A percentile compares a stretch with the other conserved stretches of the same genome.
phyloP scores from a whole-genome alignment of 73 alveolate genomes.

The Uronychia setigera region DNA sequence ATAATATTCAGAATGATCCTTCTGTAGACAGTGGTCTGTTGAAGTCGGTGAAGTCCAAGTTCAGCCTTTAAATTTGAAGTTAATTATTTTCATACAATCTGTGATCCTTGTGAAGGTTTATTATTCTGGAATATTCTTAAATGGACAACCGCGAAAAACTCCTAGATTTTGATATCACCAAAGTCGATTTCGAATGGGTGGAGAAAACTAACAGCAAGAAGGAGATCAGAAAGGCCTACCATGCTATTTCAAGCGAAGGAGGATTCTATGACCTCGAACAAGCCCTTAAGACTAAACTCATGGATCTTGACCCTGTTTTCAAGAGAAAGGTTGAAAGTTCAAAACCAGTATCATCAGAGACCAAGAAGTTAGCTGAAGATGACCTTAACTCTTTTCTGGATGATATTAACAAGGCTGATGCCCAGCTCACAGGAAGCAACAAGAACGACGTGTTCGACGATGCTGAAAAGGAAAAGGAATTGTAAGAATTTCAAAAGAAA shows the following conservation, averaged over 20 bases:
- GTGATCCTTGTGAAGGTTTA: too few species aligned
- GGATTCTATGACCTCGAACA: conserved; percentile 59
- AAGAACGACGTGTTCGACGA: neutral
- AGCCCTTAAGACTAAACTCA: conserved; percentile 56
- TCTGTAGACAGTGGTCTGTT: too few species aligned
- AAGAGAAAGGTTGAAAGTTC: conserved; percentile 28
- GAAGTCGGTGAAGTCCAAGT: too few species aligned
- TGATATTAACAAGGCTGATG: conserved; percentile 32
- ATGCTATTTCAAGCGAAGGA: conserved; percentile 67
- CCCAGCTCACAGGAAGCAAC: conserved; percentile 16
- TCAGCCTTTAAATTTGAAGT: too few species aligned
- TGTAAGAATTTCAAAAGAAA: conserved; percentile 41
- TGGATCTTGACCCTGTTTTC: conserved; percentile 50
- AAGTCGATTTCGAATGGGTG: conserved; percentile 70
- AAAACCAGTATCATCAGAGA: conserved; percentile 37
- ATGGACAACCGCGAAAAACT: too few species aligned
- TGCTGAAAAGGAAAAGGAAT: neutral
- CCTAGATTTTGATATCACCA: conserved; percentile 53
- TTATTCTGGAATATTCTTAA: too few species aligned
- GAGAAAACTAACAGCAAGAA: conserved; percentile 45
- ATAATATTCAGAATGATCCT: too few species aligned
- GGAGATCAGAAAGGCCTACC: conserved; percentile 63
- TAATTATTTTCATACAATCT: too few species aligned
- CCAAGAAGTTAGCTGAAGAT: conserved; percentile 4
- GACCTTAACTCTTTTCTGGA: conserved; percentile 42